Evolutionary conservation across 495 filamentous ascomycete genomes (phyloP), one percentile per base, ranked within the genome.

Genomic region (Penicillium antarcticum): DNA sequence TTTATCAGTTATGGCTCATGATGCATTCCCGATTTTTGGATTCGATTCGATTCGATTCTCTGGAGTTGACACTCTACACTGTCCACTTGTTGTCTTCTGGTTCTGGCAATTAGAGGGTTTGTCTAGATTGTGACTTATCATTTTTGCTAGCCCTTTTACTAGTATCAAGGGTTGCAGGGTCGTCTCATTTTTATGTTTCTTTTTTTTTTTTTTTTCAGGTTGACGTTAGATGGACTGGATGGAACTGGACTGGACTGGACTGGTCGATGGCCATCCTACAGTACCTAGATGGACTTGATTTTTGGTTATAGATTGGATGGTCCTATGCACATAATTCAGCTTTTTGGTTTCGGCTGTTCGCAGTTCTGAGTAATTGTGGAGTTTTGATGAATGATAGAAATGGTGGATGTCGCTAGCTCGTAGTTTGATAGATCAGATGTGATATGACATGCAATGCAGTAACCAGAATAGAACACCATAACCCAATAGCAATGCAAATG

Each of bases 321-420:
- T 36, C 21, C n/a, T 21, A 34, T 41, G 46, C 37, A 49, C 29
- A 49, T 42, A 49, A 26, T 49, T 40, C 13, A 40, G 14, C 33
- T 11, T 34, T 9, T 34, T 46, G 32, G 1, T 16, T 46, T 41
- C 6, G 32, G 17, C 33, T 11, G 31, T 5, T 29, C 8, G 2
- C 3, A 23, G 21, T 23, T 23, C 5, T 5, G 21, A n/a, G 21
- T 23, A 23, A 23, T 23, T 23, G 21, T 23, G 21, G 4, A 23
- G 21, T 23, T 5, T 23, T 3, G 21, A 23, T 23, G 21, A 23
- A 4, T 23, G 4, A 2, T 1, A 29, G 26, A 29, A 29, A 29
- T 29, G 26, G 11, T 44, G 4, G 34, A 39, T 38, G 14, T 39
- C 23, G 33, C 21, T 47, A 36, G 13, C 18, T 29, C 6, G 8